These are phyloP conservation scores for Solanum chacoense DNA, from an alignment of 305 asterid species.

Conservation along the genomic window DNA sequence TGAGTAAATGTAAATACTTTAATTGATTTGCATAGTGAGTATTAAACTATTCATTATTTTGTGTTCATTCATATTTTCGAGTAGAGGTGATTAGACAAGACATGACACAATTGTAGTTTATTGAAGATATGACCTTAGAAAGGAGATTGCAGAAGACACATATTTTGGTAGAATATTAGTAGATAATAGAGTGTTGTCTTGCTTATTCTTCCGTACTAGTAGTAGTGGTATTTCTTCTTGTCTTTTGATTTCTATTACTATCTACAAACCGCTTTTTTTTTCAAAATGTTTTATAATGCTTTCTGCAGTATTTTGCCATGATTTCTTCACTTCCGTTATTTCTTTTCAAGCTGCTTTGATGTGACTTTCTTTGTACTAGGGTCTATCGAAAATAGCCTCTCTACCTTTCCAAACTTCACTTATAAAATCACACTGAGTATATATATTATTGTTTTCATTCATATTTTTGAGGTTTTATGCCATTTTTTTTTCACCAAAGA, in stretches of 20 bases:
- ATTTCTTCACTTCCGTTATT: neutral
- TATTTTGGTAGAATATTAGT: neutral
- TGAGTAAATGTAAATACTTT: neutral
- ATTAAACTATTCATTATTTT: neutral
- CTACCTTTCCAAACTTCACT: neutral
- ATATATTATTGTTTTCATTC: neutral
- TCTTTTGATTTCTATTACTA: neutral
- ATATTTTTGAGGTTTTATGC: neutral
- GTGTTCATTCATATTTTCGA: neutral
- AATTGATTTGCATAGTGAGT: neutral
- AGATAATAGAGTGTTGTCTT: neutral
- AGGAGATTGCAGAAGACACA: neutral
- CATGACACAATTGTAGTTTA: fast-evolving
- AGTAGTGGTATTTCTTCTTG: neutral
- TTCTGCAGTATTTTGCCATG: neutral
- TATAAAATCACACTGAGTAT: neutral
- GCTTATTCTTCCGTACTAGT: neutral
- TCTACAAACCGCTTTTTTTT: fast-evolving
- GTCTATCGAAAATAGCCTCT: neutral
- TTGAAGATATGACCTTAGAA: neutral
- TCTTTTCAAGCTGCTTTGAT: neutral
- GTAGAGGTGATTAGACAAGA: neutral
- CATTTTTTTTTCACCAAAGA: fast-evolving
- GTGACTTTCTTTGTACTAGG: neutral
- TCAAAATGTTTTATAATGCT: neutral